A percentile compares a stretch with the other conserved stretches of the same genome.
Conservation (phyloP, 108 stramenopile species). For the Seminavis robusta region DNA sequence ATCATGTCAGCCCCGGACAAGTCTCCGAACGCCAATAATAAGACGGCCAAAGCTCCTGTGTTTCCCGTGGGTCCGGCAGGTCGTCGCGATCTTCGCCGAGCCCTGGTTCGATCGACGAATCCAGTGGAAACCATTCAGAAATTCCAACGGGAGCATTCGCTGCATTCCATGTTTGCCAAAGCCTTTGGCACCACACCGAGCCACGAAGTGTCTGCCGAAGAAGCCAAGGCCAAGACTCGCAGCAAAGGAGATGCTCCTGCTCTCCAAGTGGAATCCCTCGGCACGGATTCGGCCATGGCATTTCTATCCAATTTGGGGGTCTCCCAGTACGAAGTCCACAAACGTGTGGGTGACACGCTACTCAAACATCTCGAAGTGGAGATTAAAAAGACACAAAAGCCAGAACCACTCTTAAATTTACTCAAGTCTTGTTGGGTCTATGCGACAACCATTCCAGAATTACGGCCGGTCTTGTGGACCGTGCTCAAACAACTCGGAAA, state of each 20-base stretch:
- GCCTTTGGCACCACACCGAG: conserved; percentile 68
- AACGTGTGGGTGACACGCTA: conserved; percentile 65
- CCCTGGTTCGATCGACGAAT: conserved; percentile 42
- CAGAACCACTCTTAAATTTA: conserved; percentile 53
- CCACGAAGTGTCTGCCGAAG: conserved; percentile 16
- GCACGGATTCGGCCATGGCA: conserved; percentile 71
- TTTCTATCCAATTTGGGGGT: conserved; percentile 76
- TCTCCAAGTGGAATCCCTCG: conserved; percentile 50
- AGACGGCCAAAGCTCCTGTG: background rate
- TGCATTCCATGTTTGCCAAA: conserved; percentile 74
- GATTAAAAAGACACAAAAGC: conserved; percentile 58
- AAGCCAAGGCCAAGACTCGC: background rate
- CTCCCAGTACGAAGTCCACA: conserved; percentile 73
- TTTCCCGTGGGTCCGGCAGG: conserved; percentile 14
- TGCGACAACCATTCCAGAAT: conserved; percentile 65
- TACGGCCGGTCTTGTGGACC: conserved; percentile 73
- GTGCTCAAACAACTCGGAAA: conserved; percentile 75
- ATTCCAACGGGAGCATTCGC: conserved; percentile 67
- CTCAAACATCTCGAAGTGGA: conserved; percentile 76
- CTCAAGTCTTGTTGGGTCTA: conserved; percentile 69
- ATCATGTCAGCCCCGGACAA: no score
- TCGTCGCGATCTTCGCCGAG: conserved; percentile 23
- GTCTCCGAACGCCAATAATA: no score
- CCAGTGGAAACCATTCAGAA: conserved; percentile 56
- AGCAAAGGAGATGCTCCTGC: background rate